phyloP scores from a whole-genome alignment of 257 asterid genomes.

The Plantago elongata region DNA sequence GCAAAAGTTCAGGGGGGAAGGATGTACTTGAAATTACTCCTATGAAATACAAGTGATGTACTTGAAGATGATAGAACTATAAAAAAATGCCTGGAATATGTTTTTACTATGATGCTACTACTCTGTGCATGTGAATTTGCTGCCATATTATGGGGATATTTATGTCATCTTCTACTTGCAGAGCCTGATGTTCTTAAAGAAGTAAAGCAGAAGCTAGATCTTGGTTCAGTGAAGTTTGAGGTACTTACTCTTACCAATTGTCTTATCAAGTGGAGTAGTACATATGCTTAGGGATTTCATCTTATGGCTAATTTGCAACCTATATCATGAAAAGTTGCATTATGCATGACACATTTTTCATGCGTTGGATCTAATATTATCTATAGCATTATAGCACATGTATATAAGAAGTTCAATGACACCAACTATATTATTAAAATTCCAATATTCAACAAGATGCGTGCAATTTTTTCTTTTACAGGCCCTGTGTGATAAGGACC shows the following conservation, averaged over 20 bases:
- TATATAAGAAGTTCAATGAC: neutral
- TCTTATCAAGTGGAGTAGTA: neutral
- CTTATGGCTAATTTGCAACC: neutral
- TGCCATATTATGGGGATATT: neutral
- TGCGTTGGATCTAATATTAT: neutral
- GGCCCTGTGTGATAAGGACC: conserved; percentile 87
- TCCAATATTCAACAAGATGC: conserved; percentile 15
- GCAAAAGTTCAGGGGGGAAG: no score
- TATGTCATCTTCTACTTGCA: conserved; percentile 30
- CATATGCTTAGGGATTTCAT: neutral
- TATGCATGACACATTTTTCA: neutral
- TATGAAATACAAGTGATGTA: no score
- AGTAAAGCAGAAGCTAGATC: conserved; percentile 90
- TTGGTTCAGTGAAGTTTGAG: conserved; percentile 91
- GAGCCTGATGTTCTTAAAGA: conserved; percentile 95
- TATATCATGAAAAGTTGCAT: neutral
- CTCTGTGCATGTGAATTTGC: neutral
- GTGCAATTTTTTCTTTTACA: conserved; percentile 27
- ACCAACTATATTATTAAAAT: conserved; percentile 1
- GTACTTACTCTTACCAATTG: conserved; percentile 29
- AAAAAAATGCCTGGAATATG: neutral
- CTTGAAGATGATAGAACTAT: no score
- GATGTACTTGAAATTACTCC: no score
- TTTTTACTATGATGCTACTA: neutral
- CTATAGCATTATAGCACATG: neutral